phyloP scores from a whole-genome alignment of 257 asterid genomes.

The Coffea eugenioides region DNA sequence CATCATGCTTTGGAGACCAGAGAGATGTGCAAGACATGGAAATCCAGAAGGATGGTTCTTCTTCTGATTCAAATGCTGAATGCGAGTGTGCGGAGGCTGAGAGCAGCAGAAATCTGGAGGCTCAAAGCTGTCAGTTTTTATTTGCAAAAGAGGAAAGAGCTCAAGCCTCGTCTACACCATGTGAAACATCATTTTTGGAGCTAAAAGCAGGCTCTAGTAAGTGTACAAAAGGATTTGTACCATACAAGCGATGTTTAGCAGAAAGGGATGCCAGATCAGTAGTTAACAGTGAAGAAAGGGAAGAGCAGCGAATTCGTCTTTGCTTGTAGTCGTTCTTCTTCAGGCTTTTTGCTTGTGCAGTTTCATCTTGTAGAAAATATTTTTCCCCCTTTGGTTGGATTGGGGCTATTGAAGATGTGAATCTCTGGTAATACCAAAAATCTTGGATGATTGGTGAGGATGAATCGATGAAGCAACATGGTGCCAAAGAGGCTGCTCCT shows the following conservation, averaged over 20 bases:
- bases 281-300: conserved; percentile 48
- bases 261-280: conserved; percentile 35
- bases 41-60: conserved; percentile 45
- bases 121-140: conserved; percentile 24
- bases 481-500: conserved; percentile 13
- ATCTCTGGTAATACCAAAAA: background rate
- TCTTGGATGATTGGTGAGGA: background rate
- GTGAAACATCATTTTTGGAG: conserved; percentile 26
- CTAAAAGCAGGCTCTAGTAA: conserved; percentile 32
- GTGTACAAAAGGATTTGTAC: conserved; percentile 64
- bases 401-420: conserved; percentile 6
- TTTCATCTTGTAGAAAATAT: background rate
- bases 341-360: background rate
- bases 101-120: conserved; percentile 26
- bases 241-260: conserved; percentile 69
- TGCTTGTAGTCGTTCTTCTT: conserved; percentile 38
- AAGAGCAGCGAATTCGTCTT: conserved; percentile 55
- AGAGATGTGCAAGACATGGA: conserved; percentile 27
- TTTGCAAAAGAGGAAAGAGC: conserved; percentile 18
- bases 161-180: conserved; percentile 27
- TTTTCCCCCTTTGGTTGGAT: background rate
- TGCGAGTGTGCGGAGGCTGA: conserved; percentile 26
- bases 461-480: conserved; percentile 15
- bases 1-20: conserved; percentile 17
- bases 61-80: conserved; percentile 44